Conservation (phyloP, 768 basidiomycete species). For the Mycena rebaudengoi region DNA sequence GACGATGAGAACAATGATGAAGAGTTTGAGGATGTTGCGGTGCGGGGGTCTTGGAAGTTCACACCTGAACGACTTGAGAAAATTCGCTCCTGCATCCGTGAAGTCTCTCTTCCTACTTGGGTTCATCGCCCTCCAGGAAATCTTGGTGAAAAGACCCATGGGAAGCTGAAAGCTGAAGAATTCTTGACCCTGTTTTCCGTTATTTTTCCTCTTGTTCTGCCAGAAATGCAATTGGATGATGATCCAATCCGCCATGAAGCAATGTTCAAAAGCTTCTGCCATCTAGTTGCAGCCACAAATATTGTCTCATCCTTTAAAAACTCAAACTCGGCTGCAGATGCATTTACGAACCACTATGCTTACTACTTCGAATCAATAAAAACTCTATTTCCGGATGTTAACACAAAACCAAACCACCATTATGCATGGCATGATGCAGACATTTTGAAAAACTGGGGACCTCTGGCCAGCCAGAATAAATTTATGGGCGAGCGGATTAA, state of each 20-base stretch:
- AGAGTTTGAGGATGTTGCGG: too few species aligned
- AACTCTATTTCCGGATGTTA: slow-evolving; percentile 1
- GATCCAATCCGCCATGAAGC: neutral
- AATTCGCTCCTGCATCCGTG: neutral
- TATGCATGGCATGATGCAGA: slow-evolving; percentile 17
- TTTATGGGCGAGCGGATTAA: slow-evolving; percentile 23
- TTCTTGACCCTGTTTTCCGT: slow-evolving; percentile 19
- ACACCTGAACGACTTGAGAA: neutral
- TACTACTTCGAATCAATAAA: neutral
- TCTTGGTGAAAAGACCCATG: slow-evolving; percentile 26
- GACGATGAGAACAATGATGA: too few species aligned
- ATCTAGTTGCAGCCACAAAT: slow-evolving; percentile 19
- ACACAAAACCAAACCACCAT: slow-evolving; percentile 16
- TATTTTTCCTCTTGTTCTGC: slow-evolving; percentile 25
- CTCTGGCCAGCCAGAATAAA: slow-evolving; percentile 16
- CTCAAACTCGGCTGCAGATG: slow-evolving; percentile 11
- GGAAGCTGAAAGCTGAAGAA: slow-evolving; percentile 31
- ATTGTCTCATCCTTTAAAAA: slow-evolving; percentile 16
- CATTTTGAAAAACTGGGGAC: too few species aligned
- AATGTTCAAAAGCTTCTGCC: slow-evolving; percentile 10
- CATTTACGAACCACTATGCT: slow-evolving; percentile 1
- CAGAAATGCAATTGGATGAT: slow-evolving; percentile 5
- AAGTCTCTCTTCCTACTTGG: slow-evolving; percentile 15
- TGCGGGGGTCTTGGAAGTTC: neutral
- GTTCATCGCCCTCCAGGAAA: slow-evolving; percentile 23